A percentile compares a stretch with the other conserved stretches of the same genome.
These are phyloP conservation scores for Torrubiellomyces zombiae DNA, from an alignment of 2,329 filamentous ascomycete species.

Conservation along the genomic window DNA sequence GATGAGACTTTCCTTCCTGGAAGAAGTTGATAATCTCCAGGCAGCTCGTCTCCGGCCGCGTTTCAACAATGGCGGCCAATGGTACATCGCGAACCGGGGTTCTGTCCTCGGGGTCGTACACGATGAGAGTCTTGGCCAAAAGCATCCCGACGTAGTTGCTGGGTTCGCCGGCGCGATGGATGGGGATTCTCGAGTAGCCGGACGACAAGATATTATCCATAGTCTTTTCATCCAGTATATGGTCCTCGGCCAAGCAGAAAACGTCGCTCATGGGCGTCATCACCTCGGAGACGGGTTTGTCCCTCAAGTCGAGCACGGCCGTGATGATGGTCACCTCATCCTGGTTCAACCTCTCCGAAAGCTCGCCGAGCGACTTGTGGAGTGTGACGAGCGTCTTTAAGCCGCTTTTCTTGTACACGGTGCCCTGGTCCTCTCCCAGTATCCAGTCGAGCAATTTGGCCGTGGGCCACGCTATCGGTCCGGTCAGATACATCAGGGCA, in stretches of 20 bases:
- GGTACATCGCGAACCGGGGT: slow-evolving; percentile 80
- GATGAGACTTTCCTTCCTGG: slow-evolving; percentile 97
- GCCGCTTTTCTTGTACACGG: slow-evolving; percentile 94
- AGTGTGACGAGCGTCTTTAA: slow-evolving; percentile 91
- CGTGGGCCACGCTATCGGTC: slow-evolving; percentile 82
- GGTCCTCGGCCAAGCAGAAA: slow-evolving; percentile 91
- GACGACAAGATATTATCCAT: slow-evolving; percentile 89
- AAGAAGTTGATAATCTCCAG: slow-evolving; percentile 99
- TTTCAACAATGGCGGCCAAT: slow-evolving; percentile 86
- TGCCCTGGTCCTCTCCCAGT: slow-evolving; percentile 87
- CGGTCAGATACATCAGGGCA: slow-evolving; percentile 78
- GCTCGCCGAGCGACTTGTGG: slow-evolving; percentile 78
- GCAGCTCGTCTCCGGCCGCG: slow-evolving; percentile 86
- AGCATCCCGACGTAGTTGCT: slow-evolving; percentile 95
- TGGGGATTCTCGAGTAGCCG: slow-evolving; percentile 90
- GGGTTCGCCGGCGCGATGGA: slow-evolving; percentile 69
- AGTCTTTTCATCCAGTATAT: slow-evolving; percentile 77
- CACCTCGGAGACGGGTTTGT: slow-evolving; percentile 84
- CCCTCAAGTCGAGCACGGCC: slow-evolving; percentile 87
- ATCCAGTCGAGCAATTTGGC: slow-evolving; percentile 90
- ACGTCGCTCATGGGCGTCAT: slow-evolving; percentile 99
- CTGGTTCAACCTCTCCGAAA: slow-evolving; percentile 79
- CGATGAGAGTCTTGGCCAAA: slow-evolving; percentile 95
- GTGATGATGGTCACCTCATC: slow-evolving; percentile 99
- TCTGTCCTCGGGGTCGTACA: slow-evolving; percentile 89